These are phyloP conservation scores for Pythium biforme DNA, from an alignment of 352 stramenopile species.

Conservation along the genomic window DNA sequence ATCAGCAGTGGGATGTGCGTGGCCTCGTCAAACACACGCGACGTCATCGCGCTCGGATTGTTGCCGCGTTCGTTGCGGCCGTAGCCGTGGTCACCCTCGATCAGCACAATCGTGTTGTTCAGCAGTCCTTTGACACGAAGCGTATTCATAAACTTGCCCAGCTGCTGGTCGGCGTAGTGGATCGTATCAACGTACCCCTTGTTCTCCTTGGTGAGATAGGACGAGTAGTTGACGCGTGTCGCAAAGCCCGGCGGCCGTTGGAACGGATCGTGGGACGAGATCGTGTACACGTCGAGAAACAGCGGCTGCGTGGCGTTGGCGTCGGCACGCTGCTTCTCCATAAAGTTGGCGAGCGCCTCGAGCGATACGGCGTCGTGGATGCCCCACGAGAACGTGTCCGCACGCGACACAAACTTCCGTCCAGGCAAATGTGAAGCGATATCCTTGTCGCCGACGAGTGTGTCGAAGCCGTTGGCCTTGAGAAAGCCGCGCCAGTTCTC, in stretches of 20 bases:
- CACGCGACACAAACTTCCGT: no score
- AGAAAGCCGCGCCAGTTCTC: constrained; percentile 19
- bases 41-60: constrained; percentile 16
- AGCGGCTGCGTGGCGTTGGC: neutral
- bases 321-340: neutral
- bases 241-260: neutral
- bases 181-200: constrained; percentile 14
- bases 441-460: constrained; percentile 1
- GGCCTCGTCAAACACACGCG: constrained; percentile 12
- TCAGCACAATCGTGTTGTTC: constrained; percentile 23
- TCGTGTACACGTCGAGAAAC: constrained; percentile 22
- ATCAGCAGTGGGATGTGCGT: constrained; percentile 16
- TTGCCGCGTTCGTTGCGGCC: constrained; percentile 18
- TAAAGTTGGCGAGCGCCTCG: neutral
- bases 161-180: constrained; percentile 16
- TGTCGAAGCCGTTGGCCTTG: constrained; percentile 10
- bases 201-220: constrained; percentile 12
- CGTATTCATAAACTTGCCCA: constrained; percentile 11
- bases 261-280: constrained; percentile 19
- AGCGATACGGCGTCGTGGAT: constrained; percentile 17
- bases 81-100: constrained; percentile 24
- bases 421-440: no score
- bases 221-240: constrained; percentile 17
- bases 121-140: constrained; percentile 11
- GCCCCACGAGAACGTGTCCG: constrained; percentile 23